Percentiles rank a stretch among this genome's conserved stretches.
Conservation (phyloP, 192 early-diverging fungal genomes). For the Coemansia asiatica region DNA sequence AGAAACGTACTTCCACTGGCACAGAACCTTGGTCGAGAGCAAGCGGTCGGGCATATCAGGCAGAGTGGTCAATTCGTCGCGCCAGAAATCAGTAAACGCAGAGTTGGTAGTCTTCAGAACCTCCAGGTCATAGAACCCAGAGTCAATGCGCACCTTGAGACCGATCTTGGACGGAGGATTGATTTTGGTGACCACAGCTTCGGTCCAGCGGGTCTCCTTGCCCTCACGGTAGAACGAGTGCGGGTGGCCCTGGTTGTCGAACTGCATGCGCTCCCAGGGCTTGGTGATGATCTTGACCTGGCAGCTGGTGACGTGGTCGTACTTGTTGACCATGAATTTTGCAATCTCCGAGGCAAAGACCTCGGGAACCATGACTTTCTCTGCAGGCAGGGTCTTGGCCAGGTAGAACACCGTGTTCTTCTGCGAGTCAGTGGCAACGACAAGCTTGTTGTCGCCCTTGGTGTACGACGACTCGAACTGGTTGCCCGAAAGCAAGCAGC, state of each 20-base stretch:
- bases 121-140: slow-evolving; percentile 69
- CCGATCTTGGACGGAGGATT: slow-evolving; percentile 18
- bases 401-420: slow-evolving; percentile 78
- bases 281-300: slow-evolving; percentile 68
- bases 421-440: slow-evolving; percentile 74
- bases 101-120: slow-evolving; percentile 85
- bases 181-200: slow-evolving; percentile 53
- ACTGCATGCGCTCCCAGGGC: slow-evolving; percentile 73
- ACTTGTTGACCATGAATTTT: slow-evolving; percentile 69
- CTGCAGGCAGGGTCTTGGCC: slow-evolving; percentile 64
- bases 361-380: slow-evolving; percentile 70
- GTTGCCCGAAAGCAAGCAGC: slow-evolving; percentile 59
- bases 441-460: slow-evolving; percentile 72
- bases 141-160: slow-evolving; percentile 54
- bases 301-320: slow-evolving; percentile 65
- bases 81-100: slow-evolving; percentile 70
- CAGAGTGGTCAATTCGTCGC: slow-evolving; percentile 73
- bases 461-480: slow-evolving; percentile 69
- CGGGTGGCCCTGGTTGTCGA: slow-evolving; percentile 59
- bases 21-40: slow-evolving; percentile 72
- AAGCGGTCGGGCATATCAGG: slow-evolving; percentile 74
- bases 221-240: slow-evolving; percentile 75
- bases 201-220: slow-evolving; percentile 65
- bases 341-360: slow-evolving; percentile 69
- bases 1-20: slow-evolving; percentile 14